Base-by-base conservation (phyloP, 768 basidiomycete species). In the Cystobasidium onofrii region DNA sequence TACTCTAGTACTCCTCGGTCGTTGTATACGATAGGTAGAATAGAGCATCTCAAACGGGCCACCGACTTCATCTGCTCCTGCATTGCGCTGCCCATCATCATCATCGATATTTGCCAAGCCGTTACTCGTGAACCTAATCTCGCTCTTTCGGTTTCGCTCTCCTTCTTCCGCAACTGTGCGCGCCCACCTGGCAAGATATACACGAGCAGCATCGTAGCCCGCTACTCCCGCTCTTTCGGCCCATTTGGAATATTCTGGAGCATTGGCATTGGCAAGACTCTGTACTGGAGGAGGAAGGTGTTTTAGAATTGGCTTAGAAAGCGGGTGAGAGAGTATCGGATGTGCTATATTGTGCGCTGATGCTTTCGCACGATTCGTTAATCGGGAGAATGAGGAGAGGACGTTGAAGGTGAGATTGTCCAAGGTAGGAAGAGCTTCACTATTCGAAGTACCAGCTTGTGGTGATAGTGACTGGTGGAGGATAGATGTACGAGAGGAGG, bases 121-220 rank as follows among this genome's bases (percentile, higher is more conserved):
- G 1, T 83, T 84, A 6, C 79, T 79, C 61, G 78, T 71, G 27
- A 79, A 73, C 1, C 80, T 80, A 18, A 82, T 87, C 80, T 99
- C 96, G 54, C 86, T 85, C 76, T 88, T 83, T 52, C 96, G 85
- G 4, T 92, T 88, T 18, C 91, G 85, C 81, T 99, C 96, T 20
- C 96, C 96, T 80, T 98, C 96, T 81, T 99, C 96, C 1, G 96
- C 96, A 0, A 98, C 96, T 25, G 76, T 66, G 36, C 94, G 85
- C 1, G 96, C 96, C 96, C 96, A 99, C 36, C 91, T 85, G 12
- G 96, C 96, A 10, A 99, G 86, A 80, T 98, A 98, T 7, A 98
- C 91, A 3, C 94, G 85, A 0, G 96, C 96, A 74, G 90, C 90
- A 82, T 98, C 96, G 80, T 95, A 98, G 80, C 96, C 93, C 6